Conservation (phyloP, 2,329 filamentous ascomycete genomes). For the Hymenoscyphus repandus region DNA sequence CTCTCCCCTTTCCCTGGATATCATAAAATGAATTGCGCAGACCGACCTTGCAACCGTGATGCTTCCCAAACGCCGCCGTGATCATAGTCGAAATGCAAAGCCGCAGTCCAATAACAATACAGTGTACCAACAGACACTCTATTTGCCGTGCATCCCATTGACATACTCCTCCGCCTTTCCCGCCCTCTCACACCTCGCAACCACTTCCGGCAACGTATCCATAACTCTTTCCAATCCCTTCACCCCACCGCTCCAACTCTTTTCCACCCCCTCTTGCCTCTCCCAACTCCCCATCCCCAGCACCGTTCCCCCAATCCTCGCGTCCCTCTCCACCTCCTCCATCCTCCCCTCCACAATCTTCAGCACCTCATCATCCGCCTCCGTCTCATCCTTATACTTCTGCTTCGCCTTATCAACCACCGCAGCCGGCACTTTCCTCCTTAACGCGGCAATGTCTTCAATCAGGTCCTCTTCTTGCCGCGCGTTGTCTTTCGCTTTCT, state of each 20-base stretch:
- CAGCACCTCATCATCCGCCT: constrained; percentile 21
- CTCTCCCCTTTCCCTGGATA: constrained; percentile 1
- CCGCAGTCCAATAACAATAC: not conserved
- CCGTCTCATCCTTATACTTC: constrained; percentile 16
- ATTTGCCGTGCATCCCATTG: constrained; percentile 20
- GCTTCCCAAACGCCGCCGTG: not conserved
- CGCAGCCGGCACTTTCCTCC: constrained; percentile 19
- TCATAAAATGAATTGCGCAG: not conserved
- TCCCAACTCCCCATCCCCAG: constrained; percentile 36
- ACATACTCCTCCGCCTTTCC: constrained; percentile 42
- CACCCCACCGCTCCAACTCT: constrained; percentile 42
- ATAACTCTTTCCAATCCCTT: constrained; percentile 48
- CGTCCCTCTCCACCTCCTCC: constrained; percentile 13
- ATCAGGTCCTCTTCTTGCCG: constrained; percentile 59
- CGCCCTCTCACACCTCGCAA: constrained; percentile 61
- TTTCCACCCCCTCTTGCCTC: constrained; percentile 44
- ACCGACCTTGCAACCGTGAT: not conserved
- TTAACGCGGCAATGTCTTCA: constrained; percentile 51
- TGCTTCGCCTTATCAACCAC: constrained; percentile 21
- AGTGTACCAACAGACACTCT: not conserved
- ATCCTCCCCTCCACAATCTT: constrained; percentile 12
- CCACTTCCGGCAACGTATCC: constrained; percentile 55
- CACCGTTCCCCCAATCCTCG: constrained; percentile 11
- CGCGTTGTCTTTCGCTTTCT: constrained; percentile 54
- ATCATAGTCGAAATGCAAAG: not conserved